phyloP scores from a whole-genome alignment of 2,329 filamentous ascomycete genomes.

The Nemania bipapillata region DNA sequence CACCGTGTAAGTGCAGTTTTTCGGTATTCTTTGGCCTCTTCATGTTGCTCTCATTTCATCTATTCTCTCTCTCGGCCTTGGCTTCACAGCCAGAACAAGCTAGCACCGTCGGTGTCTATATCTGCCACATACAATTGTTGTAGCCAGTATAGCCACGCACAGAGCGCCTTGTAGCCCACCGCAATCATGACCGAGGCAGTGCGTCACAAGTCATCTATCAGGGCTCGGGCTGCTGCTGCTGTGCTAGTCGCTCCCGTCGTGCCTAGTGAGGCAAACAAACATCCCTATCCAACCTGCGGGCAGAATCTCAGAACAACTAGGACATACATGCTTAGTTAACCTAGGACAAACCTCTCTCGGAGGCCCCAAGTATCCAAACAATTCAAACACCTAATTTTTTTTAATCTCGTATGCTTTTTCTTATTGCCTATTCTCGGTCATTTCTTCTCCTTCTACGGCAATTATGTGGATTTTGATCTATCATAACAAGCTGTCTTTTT shows the following conservation, averaged over 20 bases:
- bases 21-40: no score
- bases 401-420: neutral
- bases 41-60: neutral
- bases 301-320: neutral
- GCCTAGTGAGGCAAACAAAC: neutral
- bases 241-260: neutral
- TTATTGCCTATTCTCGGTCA: neutral
- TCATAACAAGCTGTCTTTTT: neutral
- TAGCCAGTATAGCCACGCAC: neutral
- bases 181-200: neutral
- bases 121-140: neutral
- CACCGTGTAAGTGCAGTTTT: slow-evolving; percentile 15
- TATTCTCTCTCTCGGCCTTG: neutral
- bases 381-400: neutral
- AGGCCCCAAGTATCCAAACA: neutral
- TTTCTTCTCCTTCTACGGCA: neutral
- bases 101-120: neutral
- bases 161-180: neutral
- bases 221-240: neutral
- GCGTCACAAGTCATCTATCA: neutral
- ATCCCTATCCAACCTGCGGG: neutral
- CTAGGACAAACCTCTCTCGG: slow-evolving; percentile 5
- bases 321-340: neutral
- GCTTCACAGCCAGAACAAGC: neutral
- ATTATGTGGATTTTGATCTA: no score